These are phyloP conservation scores for Penicillium bovifimosum DNA, from an alignment of 495 filamentous ascomycete species.

Conservation along the genomic window DNA sequence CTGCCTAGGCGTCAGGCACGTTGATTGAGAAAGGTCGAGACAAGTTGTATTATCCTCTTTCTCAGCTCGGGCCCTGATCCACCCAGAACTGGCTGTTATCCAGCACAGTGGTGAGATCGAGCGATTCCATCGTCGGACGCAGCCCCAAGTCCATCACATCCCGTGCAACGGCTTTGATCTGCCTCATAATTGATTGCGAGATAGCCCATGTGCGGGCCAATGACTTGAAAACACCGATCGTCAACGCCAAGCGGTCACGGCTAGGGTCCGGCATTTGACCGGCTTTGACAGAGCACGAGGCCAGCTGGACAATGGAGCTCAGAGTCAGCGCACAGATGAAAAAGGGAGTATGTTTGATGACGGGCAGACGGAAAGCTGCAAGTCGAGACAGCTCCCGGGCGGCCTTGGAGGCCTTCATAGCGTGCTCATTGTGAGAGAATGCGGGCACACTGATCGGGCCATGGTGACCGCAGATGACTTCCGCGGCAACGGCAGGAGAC, in stretches of 20 bases:
- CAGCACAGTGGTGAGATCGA: slow-evolving; percentile 36
- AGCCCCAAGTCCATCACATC: slow-evolving; percentile 44
- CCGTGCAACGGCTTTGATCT: slow-evolving; percentile 55
- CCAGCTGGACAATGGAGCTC: slow-evolving; percentile 54
- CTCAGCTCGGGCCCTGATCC: slow-evolving; percentile 22
- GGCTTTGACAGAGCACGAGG: slow-evolving; percentile 64
- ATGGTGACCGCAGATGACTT: slow-evolving; percentile 45
- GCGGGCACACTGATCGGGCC: slow-evolving; percentile 47
- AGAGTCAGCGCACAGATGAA: slow-evolving; percentile 74
- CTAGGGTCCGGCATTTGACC: slow-evolving; percentile 62
- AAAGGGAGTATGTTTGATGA: slow-evolving; percentile 78
- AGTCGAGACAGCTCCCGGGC: slow-evolving; percentile 73
- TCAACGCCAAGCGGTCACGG: slow-evolving; percentile 72
- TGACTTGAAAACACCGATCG: slow-evolving; percentile 74
- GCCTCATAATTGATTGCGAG: slow-evolving; percentile 63
- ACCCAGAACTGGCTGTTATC: slow-evolving; percentile 40
- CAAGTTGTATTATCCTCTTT: not conserved
- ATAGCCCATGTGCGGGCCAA: slow-evolving; percentile 73
- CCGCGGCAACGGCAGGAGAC: slow-evolving; percentile 41
- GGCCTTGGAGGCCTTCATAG: slow-evolving; percentile 71
- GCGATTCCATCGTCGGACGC: slow-evolving; percentile 38
- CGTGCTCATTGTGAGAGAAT: slow-evolving; percentile 57
- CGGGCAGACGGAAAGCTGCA: slow-evolving; percentile 66
- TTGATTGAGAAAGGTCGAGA: not conserved
- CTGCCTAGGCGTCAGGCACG: too few species aligned